Evolutionary conservation across 192 early-diverging fungal species (phyloP), one percentile per base, ranked within the genome.

Genomic region (Rhizophlyctis rosea): DNA sequence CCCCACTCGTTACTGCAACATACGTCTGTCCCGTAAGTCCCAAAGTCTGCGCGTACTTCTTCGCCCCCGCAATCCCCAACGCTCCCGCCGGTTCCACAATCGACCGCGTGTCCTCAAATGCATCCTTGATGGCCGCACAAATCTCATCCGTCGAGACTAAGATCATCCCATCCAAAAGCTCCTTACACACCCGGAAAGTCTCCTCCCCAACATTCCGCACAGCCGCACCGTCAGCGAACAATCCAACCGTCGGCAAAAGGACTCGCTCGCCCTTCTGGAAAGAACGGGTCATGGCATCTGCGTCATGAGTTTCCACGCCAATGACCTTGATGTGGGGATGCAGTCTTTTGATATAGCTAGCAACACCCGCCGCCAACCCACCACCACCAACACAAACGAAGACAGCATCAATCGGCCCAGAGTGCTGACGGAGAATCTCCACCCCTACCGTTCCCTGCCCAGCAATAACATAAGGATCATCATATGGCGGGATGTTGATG

Each of bases 381-480:
- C 97, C 97, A 27, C 97, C 81, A 47, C 97, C 97, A 14, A 96
- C 87, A 33, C 88, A 89, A 7, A 91, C 83, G 70, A 96, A 99
- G 66, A 99, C 90, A 48, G 90, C 88, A 47, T 95, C 86, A 52
- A 96, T 90, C 34, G 88, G 75, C 9, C 79, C 56, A 50, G 76
- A 76, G 49, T 71, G 67, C 59, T 83, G 81, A 21, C 80, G 64
- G 35, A 79, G 35, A 25, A 83, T 68, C 78, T 98, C 96, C 59
- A 95, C 79, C 21, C 83, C 96, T 36, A 96, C 87, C 4, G 96
- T 98, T 34, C 96, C 97, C 76, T 99, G 97, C 2, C 97, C 97
- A n/a, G 97, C 97, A 72, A 98, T 98, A 23, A 99, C 95, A 67
- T 90, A 87, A 3, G 95, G 97, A 60, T 98, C 95, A 73, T 99